Evolutionary conservation across 228 moss, liverwort and hornwort species (phyloP), one percentile per base, ranked within the genome.

Genomic region (Sphagnum magellanicum): DNA sequence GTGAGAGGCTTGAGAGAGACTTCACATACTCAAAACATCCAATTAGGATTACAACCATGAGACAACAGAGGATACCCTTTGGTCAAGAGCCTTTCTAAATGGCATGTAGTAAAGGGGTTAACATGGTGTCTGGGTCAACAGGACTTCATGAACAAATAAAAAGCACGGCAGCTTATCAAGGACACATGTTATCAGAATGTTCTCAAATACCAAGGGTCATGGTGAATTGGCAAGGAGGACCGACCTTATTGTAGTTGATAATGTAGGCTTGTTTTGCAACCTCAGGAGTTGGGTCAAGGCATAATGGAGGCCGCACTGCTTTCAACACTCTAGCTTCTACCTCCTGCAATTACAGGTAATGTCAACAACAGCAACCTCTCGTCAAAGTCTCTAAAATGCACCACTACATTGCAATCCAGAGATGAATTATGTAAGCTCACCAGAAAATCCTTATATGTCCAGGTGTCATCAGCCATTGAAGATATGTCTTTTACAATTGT

Each of bases 291-390:
- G 98, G 90, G 72, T 94, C 89, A 70, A 98, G 89, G 81, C 87
- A 90, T 60, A 98, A 84, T 55, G 89, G 72, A 63, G 90, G 90
- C 75, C 87, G 98, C 17, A 98, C 75, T 49, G 87, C 75, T 58
- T 92, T 98, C 69, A 98, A 81, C 68, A 98, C 86, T 75, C 88
- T 94, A 59, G 94, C 90, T 75, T 98, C 98, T 72, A 92, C 78
- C 71, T 98, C 98, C 98, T 98, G 53, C 55, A 55, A 55, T 55
- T 55, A 8, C 12, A 55, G 8, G 12, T 55, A 55, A 55, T 55
- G 12, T 32, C 32, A 32, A 32, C 32, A 32, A 32, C 32, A 32
- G 2, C 32, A 32, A 32, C 32, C 32, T 32, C 32, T 32, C 32
- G 3, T 32, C 32, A 32, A 32, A 32, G 32, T 32, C 32, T 32